A percentile compares a stretch with the other conserved stretches of the same genome.
phyloP scores from a whole-genome alignment of 2,329 filamentous ascomycete genomes.

The Corinectria fuckeliana region DNA sequence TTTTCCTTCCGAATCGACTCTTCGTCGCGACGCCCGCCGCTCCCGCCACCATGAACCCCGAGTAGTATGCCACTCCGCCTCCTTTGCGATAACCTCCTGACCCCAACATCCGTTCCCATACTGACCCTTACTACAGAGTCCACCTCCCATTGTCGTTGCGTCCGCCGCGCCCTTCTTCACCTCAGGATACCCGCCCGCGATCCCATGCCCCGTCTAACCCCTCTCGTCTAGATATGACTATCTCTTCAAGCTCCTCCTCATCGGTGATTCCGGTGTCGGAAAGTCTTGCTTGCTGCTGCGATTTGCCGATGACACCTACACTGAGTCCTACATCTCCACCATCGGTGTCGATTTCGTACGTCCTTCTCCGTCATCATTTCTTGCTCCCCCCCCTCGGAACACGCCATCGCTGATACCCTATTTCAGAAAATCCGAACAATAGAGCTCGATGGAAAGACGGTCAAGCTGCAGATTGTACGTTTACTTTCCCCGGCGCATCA shows the following conservation, averaged over 20 bases:
- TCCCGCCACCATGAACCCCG: slow-evolving; percentile 80
- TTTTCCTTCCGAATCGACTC: slow-evolving; percentile 18
- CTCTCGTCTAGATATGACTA: slow-evolving; percentile 88
- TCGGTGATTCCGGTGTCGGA: slow-evolving; percentile 99
- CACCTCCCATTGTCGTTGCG: slow-evolving; percentile 13
- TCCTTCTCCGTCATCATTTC: slow-evolving; percentile 34
- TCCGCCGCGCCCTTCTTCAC: slow-evolving; percentile 1
- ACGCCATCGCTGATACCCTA: slow-evolving; percentile 23
- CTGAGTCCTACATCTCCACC: slow-evolving; percentile 99
- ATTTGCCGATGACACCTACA: slow-evolving; percentile 99
- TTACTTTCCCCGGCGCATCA: neutral
- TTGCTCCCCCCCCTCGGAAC: neutral
- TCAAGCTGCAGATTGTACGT: slow-evolving; percentile 98
- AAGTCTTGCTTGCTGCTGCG: slow-evolving; percentile 98
- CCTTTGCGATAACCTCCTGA: slow-evolving; percentile 43
- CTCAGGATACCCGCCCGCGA: slow-evolving; percentile 6
- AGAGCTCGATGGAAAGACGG: slow-evolving; percentile 98
- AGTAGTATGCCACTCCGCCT: slow-evolving; percentile 73
- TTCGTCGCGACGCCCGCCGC: slow-evolving; percentile 21
- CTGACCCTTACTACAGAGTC: slow-evolving; percentile 41
- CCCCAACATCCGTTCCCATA: slow-evolving; percentile 22
- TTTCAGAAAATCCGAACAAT: slow-evolving; percentile 98
- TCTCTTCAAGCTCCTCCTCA: slow-evolving; percentile 99
- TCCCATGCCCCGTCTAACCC: slow-evolving; percentile 35
- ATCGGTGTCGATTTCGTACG: slow-evolving; percentile 99